A percentile compares a stretch with the other conserved stretches of the same genome.
phyloP scores from a whole-genome alignment of 352 stramenopile genomes.

The Phytophthora quininea region DNA sequence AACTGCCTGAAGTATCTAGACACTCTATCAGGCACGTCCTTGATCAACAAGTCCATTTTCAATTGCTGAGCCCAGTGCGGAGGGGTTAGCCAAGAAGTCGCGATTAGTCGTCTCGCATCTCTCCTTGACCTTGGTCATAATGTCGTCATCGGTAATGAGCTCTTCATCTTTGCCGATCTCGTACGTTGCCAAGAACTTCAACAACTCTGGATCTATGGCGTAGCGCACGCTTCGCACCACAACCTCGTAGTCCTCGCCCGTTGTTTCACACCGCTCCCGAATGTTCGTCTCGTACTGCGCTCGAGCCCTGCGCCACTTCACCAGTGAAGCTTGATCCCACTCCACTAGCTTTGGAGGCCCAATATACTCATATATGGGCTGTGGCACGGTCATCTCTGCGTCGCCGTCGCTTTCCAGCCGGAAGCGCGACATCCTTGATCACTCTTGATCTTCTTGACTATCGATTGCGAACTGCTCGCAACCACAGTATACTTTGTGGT shows the following conservation, averaged over 20 bases:
- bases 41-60: constrained; percentile 14
- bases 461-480: too few species aligned
- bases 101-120: constrained; percentile 8
- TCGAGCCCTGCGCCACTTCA: constrained; percentile 16
- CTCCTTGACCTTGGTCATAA: constrained; percentile 14
- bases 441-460: too few species aligned
- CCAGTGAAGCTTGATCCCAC: constrained; percentile 22
- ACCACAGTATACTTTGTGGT: too few species aligned
- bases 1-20: constrained; percentile 21
- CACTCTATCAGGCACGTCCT: constrained; percentile 14
- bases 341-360: constrained; percentile 13
- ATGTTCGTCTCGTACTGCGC: constrained; percentile 26
- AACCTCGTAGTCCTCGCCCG: constrained; percentile 18
- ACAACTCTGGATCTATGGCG: constrained; percentile 7
- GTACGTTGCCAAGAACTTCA: constrained; percentile 15
- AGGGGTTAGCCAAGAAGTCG: constrained; percentile 15
- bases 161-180: constrained; percentile 13
- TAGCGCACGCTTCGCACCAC: constrained; percentile 21
- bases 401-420: constrained; percentile 22
- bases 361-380: constrained; percentile 24
- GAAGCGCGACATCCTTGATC: constrained; percentile 20
- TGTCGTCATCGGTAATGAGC: constrained; percentile 14
- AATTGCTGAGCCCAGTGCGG: constrained; percentile 13
- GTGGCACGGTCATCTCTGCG: constrained; percentile 22
- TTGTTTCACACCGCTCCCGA: constrained; percentile 18